These are phyloP conservation scores for Chaetomiaceae sp. DNA, from an alignment of 2,329 filamentous ascomycete genomes.

Conservation along the genomic window DNA sequence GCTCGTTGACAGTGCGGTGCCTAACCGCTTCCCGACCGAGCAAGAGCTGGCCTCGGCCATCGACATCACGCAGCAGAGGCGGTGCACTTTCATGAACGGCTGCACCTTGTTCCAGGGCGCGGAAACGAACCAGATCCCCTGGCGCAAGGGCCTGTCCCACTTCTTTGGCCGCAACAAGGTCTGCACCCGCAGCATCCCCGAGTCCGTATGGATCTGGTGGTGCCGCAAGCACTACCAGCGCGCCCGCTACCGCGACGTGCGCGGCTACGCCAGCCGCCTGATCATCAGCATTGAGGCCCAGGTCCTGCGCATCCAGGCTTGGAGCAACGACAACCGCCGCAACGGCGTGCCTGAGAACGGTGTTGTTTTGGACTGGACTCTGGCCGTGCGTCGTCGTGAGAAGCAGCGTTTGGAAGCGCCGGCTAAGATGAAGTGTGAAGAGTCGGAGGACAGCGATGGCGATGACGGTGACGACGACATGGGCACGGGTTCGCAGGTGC, in stretches of 20 bases:
- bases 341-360: slow-evolving; percentile 29
- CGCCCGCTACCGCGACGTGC: slow-evolving; percentile 59
- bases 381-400: slow-evolving; percentile 60
- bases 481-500: slow-evolving; percentile 26
- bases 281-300: slow-evolving; percentile 58
- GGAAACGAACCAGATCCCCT: no score
- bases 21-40: not conserved
- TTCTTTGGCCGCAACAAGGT: slow-evolving; percentile 79
- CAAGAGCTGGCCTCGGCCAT: not conserved
- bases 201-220: slow-evolving; percentile 65
- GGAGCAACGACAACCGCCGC: slow-evolving; percentile 48
- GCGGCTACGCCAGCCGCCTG: slow-evolving; percentile 56
- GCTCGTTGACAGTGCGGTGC: no score
- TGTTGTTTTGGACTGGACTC: slow-evolving; percentile 52
- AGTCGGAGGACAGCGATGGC: not conserved
- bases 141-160: slow-evolving; percentile 71
- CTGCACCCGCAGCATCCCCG: slow-evolving; percentile 64
- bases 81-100: slow-evolving; percentile 38
- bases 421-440: not conserved
- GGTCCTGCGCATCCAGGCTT: slow-evolving; percentile 55
- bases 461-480: slow-evolving; percentile 30
- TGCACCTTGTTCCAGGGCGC: slow-evolving; percentile 42
- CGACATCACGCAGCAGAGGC: not conserved
- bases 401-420: slow-evolving; percentile 39
- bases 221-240: slow-evolving; percentile 83